Base-by-base conservation (phyloP, 805 yeast species). In the Yarrowia sp. region DNA sequence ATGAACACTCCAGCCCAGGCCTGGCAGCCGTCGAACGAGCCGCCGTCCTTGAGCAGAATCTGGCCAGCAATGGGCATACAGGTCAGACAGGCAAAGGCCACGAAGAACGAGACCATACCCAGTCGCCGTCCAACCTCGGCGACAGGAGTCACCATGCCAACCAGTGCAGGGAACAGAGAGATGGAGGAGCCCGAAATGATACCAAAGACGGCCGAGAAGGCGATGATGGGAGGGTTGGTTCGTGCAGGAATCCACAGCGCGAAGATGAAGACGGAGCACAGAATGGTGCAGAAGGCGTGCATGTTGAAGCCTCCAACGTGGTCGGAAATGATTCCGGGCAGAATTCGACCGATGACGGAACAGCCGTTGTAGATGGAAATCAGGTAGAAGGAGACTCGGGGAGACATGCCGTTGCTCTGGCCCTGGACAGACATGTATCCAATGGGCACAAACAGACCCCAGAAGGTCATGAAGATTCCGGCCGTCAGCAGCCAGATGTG, bases 121-220 rank as follows among this genome's bases (percentile, higher is more conserved):
- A 86, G 89, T 30, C 89, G 78, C 70, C 85, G 85, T 15, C 93
- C 93, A 74, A 88, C 88, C 68, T 86, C 84, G 67, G 82, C 80
- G 0, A 88, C 86, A 13, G 82, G 83, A 17, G 88, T 84, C 39
- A 90, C 85, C 56, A 84, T 84, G 0, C 90, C 84, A 15, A 88
- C 82, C 70, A 92, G 88, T 2, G 86, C 87, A 0, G 94, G 92
- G 0, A 89, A 83, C 60, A 89, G 73, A 0, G 90, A 82, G 47
- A 89, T 78, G 7, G 89, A 85, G 24, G 89, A 84, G 7, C 91
- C 87, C 39, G 85, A 80, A 69, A 83, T 82, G 72, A 87, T 84
- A 0, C 92, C 92, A 72, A 83, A 85, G 49, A 76, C 63, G 1
- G 80, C 83, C 8, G 87, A 78, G 73, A 87, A 89, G 0, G 81